Percentiles rank a stretch among this genome's conserved stretches.
These are phyloP conservation scores for Colletotrichum scovillei DNA, from an alignment of 2,329 filamentous ascomycete genomes.

Conservation along the genomic window DNA sequence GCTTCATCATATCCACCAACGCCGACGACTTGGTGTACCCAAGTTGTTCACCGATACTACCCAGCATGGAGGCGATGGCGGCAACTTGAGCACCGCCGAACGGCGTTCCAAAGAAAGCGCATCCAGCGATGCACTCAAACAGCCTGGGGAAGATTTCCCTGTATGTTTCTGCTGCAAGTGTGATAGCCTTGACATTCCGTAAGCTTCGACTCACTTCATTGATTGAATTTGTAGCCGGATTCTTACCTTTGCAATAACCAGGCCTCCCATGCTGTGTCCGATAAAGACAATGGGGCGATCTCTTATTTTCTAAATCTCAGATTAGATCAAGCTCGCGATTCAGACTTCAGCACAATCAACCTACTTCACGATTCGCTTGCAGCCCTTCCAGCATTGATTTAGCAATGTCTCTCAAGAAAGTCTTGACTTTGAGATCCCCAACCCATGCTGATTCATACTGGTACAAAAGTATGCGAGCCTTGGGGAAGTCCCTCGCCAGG, in stretches of 20 bases:
- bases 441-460: constrained; percentile 56
- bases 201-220: neutral
- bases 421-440: constrained; percentile 53
- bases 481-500: constrained; percentile 51
- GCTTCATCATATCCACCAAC: constrained; percentile 53
- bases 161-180: constrained; percentile 46
- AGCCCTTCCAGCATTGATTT: constrained; percentile 49
- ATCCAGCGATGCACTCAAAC: constrained; percentile 53
- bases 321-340: neutral
- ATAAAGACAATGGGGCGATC: constrained; percentile 54
- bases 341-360: neutral
- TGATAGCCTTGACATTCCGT: constrained; percentile 14
- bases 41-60: constrained; percentile 46
- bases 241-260: constrained; percentile 54
- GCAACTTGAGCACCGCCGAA: constrained; percentile 52
- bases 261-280: constrained; percentile 56
- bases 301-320: constrained; percentile 4
- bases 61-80: constrained; percentile 50
- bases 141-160: constrained; percentile 50
- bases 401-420: constrained; percentile 52
- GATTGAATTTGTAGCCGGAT: constrained; percentile 24
- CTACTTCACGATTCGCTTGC: constrained; percentile 48
- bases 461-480: constrained; percentile 52
- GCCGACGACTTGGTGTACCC: constrained; percentile 48
- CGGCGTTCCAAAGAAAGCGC: constrained; percentile 54